phyloP scores from a whole-genome alignment of 2,329 filamentous ascomycete genomes.

The Trichoderma guizhouense region DNA sequence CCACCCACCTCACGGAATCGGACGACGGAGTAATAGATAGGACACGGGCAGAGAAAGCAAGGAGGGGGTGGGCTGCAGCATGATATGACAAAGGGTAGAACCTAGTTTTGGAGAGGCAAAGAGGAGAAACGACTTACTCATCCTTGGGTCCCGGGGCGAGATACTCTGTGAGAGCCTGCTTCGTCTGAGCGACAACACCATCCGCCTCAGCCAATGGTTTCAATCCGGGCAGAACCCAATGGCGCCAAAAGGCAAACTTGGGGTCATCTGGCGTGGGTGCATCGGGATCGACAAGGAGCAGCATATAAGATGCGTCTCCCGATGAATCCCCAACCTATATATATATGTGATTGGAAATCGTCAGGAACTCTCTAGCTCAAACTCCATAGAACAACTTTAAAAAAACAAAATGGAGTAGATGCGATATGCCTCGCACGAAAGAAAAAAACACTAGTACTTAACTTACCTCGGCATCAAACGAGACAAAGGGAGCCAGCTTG shows the following conservation, averaged over 20 bases:
- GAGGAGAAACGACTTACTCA: constrained; percentile 34
- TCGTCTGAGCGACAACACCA: constrained; percentile 28
- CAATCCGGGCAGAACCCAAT: constrained; percentile 48
- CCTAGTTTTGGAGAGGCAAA: background rate
- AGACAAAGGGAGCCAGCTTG: constrained; percentile 36
- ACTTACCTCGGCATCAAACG: constrained; percentile 34
- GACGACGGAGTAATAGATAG: background rate
- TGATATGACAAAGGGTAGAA: background rate
- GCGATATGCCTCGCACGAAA: background rate
- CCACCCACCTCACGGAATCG: background rate
- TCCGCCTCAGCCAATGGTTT: constrained; percentile 29
- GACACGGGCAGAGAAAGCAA: background rate
- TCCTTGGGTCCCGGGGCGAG: constrained; percentile 45
- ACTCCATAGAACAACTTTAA: background rate
- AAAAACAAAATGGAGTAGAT: background rate
- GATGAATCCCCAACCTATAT: constrained; percentile 26
- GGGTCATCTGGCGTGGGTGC: constrained; percentile 54
- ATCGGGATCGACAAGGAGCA: constrained; percentile 52
- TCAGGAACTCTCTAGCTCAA: background rate
- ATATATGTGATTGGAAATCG: background rate
- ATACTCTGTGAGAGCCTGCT: constrained; percentile 40
- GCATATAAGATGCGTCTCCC: constrained; percentile 37
- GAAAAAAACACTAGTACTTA: background rate
- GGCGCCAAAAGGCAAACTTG: constrained; percentile 54
- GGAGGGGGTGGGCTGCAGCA: background rate